A percentile compares a stretch with the other conserved stretches of the same genome.
Conservation (phyloP, 1,284 basidiomycete species). For the Ustilago trichophora region DNA sequence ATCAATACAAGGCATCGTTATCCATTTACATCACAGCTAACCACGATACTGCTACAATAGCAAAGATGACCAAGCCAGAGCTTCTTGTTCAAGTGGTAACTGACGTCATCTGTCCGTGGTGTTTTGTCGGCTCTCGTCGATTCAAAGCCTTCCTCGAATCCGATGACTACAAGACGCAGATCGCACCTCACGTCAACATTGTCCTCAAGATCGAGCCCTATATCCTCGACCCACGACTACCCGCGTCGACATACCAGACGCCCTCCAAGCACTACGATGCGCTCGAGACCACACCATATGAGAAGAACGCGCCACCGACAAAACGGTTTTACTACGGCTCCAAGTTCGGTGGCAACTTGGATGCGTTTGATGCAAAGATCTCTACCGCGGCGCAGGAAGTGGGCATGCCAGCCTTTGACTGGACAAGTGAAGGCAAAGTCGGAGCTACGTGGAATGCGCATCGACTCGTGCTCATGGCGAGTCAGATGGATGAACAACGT, state of each 20-base stretch:
- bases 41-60: too few relatives aligned
- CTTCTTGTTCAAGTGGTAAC: slow-evolving; percentile 40
- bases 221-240: slow-evolving; percentile 48
- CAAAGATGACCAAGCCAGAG: slow-evolving; percentile 43
- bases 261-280: slow-evolving; percentile 44
- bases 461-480: slow-evolving; percentile 38
- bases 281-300: slow-evolving; percentile 42
- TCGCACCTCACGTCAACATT: slow-evolving; percentile 31
- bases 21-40: too few relatives aligned
- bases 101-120: slow-evolving; percentile 55
- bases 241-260: slow-evolving; percentile 30
- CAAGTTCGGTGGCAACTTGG: slow-evolving; percentile 42
- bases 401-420: slow-evolving; percentile 36
- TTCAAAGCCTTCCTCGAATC: slow-evolving; percentile 41
- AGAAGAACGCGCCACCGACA: slow-evolving; percentile 37
- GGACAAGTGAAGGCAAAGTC: slow-evolving; percentile 41
- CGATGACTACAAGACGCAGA: slow-evolving; percentile 42
- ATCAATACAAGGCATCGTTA: too few relatives aligned
- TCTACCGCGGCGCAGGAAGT: slow-evolving; percentile 26
- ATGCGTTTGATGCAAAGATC: slow-evolving; percentile 54
- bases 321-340: slow-evolving; percentile 45
- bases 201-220: slow-evolving; percentile 46
- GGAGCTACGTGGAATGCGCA: slow-evolving; percentile 53
- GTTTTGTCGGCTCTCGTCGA: slow-evolving; percentile 41
- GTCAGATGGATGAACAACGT: slow-evolving; percentile 31